Percentiles rank a stretch among this genome's conserved stretches.
Conservation (phyloP, 306 rosid genomes). For the Quercus wislizeni region DNA sequence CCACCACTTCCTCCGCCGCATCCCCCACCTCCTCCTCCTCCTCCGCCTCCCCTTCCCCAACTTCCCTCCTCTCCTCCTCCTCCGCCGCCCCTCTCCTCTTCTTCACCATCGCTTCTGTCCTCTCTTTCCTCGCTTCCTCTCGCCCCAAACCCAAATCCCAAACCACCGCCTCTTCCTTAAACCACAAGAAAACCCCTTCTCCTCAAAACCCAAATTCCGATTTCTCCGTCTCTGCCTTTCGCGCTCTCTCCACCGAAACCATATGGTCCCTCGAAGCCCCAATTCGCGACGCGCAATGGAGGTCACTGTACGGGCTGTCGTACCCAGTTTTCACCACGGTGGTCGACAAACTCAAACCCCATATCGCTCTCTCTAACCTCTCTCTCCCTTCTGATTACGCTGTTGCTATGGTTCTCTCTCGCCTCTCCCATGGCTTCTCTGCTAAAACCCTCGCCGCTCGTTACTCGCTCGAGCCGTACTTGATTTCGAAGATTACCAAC, state of each 20-base stretch:
- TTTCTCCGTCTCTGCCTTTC: constrained; percentile 81
- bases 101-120: constrained; percentile 92
- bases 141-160: constrained; percentile 21
- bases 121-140: constrained; percentile 78
- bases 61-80: constrained; percentile 78
- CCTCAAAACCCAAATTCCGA: constrained; percentile 24
- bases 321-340: constrained; percentile 86
- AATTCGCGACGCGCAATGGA: constrained; percentile 91
- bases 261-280: constrained; percentile 96
- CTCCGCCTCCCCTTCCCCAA: constrained; percentile 34
- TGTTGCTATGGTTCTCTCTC: constrained; percentile 92
- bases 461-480: constrained; percentile 92
- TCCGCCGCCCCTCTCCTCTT: constrained; percentile 90
- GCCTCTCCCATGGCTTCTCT: constrained; percentile 81
- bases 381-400: constrained; percentile 88
- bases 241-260: constrained; percentile 89
- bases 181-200: background rate
- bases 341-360: constrained; percentile 87
- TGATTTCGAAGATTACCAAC: constrained; percentile 88
- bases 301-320: constrained; percentile 85
- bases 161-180: background rate
- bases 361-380: constrained; percentile 77
- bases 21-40: constrained; percentile 19
- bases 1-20: constrained; percentile 37
- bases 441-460: constrained; percentile 66